These are phyloP conservation scores for Melanogaster broomeanus DNA, from an alignment of 768 basidiomycete species.

Conservation along the genomic window DNA sequence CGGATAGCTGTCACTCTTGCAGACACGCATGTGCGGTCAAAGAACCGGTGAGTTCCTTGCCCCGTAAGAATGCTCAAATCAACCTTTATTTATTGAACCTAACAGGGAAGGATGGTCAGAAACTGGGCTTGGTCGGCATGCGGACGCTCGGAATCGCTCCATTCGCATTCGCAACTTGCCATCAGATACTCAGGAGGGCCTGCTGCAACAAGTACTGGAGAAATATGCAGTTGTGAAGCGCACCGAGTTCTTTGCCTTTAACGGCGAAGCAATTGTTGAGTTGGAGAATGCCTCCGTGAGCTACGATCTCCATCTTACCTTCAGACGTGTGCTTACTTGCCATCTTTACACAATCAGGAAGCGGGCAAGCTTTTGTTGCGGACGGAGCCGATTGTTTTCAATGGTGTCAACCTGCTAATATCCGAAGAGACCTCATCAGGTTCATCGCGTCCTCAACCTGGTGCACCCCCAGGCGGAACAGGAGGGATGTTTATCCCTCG, in stretches of 20 bases:
- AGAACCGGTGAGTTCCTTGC: conserved; percentile 46
- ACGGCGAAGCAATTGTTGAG: conserved; percentile 63
- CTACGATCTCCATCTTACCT: neutral
- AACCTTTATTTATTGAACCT: neutral
- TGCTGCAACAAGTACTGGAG: conserved; percentile 88
- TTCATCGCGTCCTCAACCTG: conserved; percentile 26
- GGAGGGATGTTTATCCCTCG: conserved; percentile 69
- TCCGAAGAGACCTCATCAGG: conserved; percentile 50
- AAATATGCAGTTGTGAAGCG: conserved; percentile 72
- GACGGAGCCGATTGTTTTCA: conserved; percentile 70
- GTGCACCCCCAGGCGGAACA: conserved; percentile 38
- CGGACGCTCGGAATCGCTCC: conserved; percentile 66
- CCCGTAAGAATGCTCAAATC: neutral
- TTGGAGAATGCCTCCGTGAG: conserved; percentile 66
- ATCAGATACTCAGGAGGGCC: conserved; percentile 78
- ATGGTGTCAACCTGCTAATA: conserved; percentile 59
- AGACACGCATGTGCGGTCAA: conserved; percentile 64
- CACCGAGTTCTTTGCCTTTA: conserved; percentile 70
- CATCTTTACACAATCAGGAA: conserved; percentile 52
- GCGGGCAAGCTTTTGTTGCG: conserved; percentile 77
- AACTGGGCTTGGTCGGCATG: conserved; percentile 54
- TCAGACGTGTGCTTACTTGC: neutral
- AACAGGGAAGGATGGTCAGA: conserved; percentile 47
- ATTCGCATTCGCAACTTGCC: conserved; percentile 79
- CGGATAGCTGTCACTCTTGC: conserved; percentile 87